A percentile compares a stretch with the other conserved stretches of the same genome.
phyloP scores from a whole-genome alignment of 805 yeast genomes.

The Candida pseudofarinosa region DNA sequence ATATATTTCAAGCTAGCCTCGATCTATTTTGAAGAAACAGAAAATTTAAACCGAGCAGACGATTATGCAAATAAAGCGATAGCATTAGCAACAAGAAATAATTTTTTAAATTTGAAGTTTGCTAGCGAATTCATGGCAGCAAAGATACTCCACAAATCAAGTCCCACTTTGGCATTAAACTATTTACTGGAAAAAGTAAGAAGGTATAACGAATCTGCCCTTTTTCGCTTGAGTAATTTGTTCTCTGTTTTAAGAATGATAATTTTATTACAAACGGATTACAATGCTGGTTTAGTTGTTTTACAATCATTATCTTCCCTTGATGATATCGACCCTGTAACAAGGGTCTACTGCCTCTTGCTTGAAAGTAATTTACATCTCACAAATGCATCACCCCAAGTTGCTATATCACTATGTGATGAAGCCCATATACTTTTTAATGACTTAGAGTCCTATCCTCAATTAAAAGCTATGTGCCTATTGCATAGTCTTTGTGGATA shows the following conservation, averaged over 20 bases:
- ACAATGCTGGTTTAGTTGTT: slow-evolving; percentile 18
- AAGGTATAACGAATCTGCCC: slow-evolving; percentile 12
- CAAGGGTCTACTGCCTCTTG: slow-evolving; percentile 21
- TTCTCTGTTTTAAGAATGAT: slow-evolving; percentile 28
- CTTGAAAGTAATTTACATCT: slow-evolving; percentile 27
- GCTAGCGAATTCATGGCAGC: slow-evolving; percentile 33
- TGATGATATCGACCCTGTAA: slow-evolving; percentile 8
- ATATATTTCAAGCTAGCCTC: slow-evolving; percentile 34
- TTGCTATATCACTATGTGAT: slow-evolving; percentile 13
- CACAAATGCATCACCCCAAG: slow-evolving; percentile 21
- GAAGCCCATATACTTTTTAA: slow-evolving; percentile 10
- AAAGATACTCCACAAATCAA: slow-evolving; percentile 28
- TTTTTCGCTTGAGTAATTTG: slow-evolving; percentile 17
- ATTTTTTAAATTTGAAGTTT: slow-evolving; percentile 18
- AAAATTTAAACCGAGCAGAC: slow-evolving; percentile 37
- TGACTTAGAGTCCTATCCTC: slow-evolving; percentile 19
- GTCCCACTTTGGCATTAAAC: slow-evolving; percentile 21
- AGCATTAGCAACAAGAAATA: slow-evolving; percentile 23
- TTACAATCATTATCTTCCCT: slow-evolving; percentile 12
- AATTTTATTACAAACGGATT: slow-evolving; percentile 23
- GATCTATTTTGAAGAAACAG: slow-evolving; percentile 39
- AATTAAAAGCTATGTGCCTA: slow-evolving; percentile 27
- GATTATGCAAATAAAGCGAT: slow-evolving; percentile 31
- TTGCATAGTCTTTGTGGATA: slow-evolving; percentile 21
- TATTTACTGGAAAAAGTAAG: slow-evolving; percentile 25